Conservation (phyloP, 805 yeast genomes). For the Candida easanensis region DNA sequence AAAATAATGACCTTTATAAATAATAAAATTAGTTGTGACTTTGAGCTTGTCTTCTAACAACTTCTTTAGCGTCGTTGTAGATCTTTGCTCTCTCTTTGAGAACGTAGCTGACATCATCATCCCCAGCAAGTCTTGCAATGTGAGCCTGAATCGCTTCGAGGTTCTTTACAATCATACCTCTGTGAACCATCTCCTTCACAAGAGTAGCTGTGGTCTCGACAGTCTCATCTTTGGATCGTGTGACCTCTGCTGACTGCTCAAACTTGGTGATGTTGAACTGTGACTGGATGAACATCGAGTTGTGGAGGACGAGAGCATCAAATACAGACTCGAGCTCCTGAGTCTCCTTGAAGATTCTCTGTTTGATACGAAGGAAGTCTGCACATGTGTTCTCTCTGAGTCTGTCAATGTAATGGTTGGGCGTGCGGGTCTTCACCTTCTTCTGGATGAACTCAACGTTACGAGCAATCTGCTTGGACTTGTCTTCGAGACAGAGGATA, state of each 20-base stretch:
- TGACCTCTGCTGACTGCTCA: not conserved
- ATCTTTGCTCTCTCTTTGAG: constrained; percentile 29
- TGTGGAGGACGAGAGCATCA: constrained; percentile 11
- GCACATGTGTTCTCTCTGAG: constrained; percentile 15
- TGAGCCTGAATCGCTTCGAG: constrained; percentile 14
- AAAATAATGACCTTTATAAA: too few relatives aligned
- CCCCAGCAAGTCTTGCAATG: constrained; percentile 10
- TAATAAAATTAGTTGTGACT: too few relatives aligned
- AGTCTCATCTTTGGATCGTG: not conserved
- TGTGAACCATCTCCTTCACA: constrained; percentile 3
- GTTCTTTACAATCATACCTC: constrained; percentile 14
- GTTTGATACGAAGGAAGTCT: constrained; percentile 20
- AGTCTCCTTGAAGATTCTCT: constrained; percentile 13
- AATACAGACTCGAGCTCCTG: constrained; percentile 8
- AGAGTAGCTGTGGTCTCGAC: not conserved
- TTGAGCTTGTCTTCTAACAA: constrained; percentile 16
- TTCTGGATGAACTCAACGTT: constrained; percentile 23
- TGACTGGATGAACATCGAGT: constrained; percentile 9
- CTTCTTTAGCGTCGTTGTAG: constrained; percentile 27
- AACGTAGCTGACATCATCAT: constrained; percentile 27
- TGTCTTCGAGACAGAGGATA: constrained; percentile 17
- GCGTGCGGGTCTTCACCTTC: constrained; percentile 15
- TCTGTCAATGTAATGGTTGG: constrained; percentile 22
- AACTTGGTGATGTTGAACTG: not conserved
- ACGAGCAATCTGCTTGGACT: constrained; percentile 19